Conservation (phyloP, 2,329 filamentous ascomycete species). For the Septoria linicola region DNA sequence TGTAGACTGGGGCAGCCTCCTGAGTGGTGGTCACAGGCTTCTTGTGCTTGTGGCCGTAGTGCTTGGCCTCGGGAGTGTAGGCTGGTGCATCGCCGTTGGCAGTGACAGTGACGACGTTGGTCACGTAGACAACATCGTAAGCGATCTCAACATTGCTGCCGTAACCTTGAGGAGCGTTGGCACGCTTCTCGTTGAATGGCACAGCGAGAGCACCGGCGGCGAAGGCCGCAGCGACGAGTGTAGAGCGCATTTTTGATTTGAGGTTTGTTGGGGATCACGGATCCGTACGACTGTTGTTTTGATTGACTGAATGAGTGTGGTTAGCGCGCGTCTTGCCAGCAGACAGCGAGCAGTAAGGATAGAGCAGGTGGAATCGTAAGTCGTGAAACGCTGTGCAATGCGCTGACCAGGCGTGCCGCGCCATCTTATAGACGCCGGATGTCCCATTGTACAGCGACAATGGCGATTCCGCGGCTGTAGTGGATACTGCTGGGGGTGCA, state of each 20-base stretch:
- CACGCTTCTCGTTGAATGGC: slow-evolving; percentile 35
- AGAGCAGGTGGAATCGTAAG: not conserved
- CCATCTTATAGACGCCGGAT: slow-evolving; percentile 1
- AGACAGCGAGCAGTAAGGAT: slow-evolving; percentile 2
- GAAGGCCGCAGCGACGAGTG: slow-evolving; percentile 39
- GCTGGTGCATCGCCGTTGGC: slow-evolving; percentile 26
- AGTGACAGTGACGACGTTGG: slow-evolving; percentile 39
- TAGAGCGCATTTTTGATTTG: slow-evolving; percentile 39
- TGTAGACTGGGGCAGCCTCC: slow-evolving; percentile 5
- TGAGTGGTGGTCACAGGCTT: not conserved
- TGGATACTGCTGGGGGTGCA: not conserved
- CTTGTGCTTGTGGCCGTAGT: slow-evolving; percentile 29
- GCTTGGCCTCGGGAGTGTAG: slow-evolving; percentile 19
- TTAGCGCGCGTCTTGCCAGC: slow-evolving; percentile 20
- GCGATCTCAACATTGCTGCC: slow-evolving; percentile 29
- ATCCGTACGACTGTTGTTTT: slow-evolving; percentile 19
- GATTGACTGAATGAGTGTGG: slow-evolving; percentile 11
- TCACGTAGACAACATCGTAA: slow-evolving; percentile 36
- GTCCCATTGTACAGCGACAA: not conserved
- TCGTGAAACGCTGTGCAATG: slow-evolving; percentile 6
- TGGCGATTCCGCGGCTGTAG: not conserved
- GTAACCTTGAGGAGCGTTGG: not conserved
- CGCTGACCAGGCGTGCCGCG: not conserved
- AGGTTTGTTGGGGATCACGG: slow-evolving; percentile 29
- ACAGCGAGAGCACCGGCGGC: slow-evolving; percentile 39